Conservation (phyloP, 2,329 filamentous ascomycete species). For the Chrysoporthe austroafricana region DNA sequence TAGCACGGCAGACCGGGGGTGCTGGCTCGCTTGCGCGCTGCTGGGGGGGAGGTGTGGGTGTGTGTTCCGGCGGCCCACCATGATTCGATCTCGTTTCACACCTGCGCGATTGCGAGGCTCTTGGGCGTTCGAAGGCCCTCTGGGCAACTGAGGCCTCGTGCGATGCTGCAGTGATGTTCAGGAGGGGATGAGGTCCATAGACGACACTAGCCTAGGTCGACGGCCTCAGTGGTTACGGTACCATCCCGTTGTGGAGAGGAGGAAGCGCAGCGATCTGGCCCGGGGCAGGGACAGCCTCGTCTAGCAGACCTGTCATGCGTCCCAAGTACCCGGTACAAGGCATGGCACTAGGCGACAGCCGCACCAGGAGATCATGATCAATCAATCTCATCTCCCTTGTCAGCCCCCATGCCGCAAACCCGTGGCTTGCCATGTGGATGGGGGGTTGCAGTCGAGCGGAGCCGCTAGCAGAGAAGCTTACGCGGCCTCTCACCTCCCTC, state of each 20-base stretch:
- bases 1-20: conserved; percentile 21
- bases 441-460: conserved; percentile 26
- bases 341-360: conserved; percentile 6
- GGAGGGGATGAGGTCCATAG: no score
- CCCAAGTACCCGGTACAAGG: conserved; percentile 13
- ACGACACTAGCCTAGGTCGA: no score
- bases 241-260: neutral
- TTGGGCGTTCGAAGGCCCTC: neutral
- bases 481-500: conserved; percentile 26
- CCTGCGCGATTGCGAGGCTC: conserved; percentile 2
- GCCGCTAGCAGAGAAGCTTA: conserved; percentile 29
- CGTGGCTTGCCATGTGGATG: conserved; percentile 27
- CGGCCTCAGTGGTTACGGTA: neutral
- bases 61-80: neutral
- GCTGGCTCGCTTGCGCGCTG: conserved; percentile 4
- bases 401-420: neutral
- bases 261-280: conserved; percentile 2
- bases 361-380: conserved; percentile 15
- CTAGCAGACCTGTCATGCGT: neutral
- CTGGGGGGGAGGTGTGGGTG: neutral
- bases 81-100: conserved; percentile 23
- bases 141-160: neutral
- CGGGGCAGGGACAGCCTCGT: conserved; percentile 14
- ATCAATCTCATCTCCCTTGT: conserved; percentile 6
- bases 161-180: neutral